A percentile compares a stretch with the other conserved stretches of the same genome.
Conservation (phyloP, 768 basidiomycete species). For the Leccinum boreale region DNA sequence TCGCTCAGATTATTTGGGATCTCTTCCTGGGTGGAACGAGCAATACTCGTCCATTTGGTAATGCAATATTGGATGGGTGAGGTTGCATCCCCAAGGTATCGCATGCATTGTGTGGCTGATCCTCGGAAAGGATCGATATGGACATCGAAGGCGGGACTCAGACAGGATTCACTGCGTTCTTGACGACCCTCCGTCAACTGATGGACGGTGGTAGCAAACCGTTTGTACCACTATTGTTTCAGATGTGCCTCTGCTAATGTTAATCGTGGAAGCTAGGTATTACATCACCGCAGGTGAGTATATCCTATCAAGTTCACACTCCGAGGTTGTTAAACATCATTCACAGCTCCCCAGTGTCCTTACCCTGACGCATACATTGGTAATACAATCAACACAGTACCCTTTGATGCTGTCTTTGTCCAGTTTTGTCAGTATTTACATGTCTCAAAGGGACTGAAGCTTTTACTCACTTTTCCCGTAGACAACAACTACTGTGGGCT, state of each 20-base stretch:
- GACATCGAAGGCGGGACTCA: slow-evolving; percentile 46
- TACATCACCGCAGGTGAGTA: slow-evolving; percentile 40
- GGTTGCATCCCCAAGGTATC: neutral
- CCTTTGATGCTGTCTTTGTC: slow-evolving; percentile 50
- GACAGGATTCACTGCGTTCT: slow-evolving; percentile 32
- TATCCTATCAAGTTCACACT: neutral
- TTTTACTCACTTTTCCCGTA: slow-evolving; percentile 12
- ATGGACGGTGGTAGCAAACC: slow-evolving; percentile 27
- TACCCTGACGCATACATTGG: slow-evolving; percentile 48
- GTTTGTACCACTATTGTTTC: slow-evolving; percentile 12
- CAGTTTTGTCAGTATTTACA: slow-evolving; percentile 39
- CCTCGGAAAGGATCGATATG: slow-evolving; percentile 36
- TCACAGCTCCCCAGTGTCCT: slow-evolving; percentile 40
- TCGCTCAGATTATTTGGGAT: slow-evolving; percentile 66
- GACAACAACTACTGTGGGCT: slow-evolving; percentile 50
- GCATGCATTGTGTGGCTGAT: neutral
- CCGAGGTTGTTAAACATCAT: neutral
- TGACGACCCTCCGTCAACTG: slow-evolving; percentile 27
- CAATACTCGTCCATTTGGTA: slow-evolving; percentile 66
- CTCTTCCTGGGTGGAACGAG: slow-evolving; percentile 67
- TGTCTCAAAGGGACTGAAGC: neutral
- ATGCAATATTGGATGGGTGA: slow-evolving; percentile 70
- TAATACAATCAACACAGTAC: slow-evolving; percentile 37
- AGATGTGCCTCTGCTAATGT: neutral
- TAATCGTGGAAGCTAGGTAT: slow-evolving; percentile 28